These are phyloP conservation scores for Onygena corvina DNA, from an alignment of 2,329 filamentous ascomycete genomes.

Conservation along the genomic window DNA sequence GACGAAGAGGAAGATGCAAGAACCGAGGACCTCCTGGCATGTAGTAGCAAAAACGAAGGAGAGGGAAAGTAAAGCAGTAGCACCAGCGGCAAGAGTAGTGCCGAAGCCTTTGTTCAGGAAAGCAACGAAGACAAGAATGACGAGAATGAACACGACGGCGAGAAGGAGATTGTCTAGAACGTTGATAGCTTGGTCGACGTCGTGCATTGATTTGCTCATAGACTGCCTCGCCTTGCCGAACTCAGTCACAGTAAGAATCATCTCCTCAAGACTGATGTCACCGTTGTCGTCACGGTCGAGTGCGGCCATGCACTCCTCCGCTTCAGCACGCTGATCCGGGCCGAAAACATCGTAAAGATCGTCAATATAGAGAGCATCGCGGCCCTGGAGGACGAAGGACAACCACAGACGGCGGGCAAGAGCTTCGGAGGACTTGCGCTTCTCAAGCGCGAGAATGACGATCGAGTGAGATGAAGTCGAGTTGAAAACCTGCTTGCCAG, in stretches of 20 bases:
- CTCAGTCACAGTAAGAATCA: slow-evolving; percentile 76
- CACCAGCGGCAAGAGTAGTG: slow-evolving; percentile 75
- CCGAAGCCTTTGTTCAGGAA: slow-evolving; percentile 82
- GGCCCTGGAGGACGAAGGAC: slow-evolving; percentile 89
- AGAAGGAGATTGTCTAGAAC: slow-evolving; percentile 80
- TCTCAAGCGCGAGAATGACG: slow-evolving; percentile 79
- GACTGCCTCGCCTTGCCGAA: slow-evolving; percentile 77
- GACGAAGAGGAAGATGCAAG: slow-evolving; percentile 96
- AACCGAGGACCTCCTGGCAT: slow-evolving; percentile 89
- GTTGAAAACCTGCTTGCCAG: slow-evolving; percentile 91
- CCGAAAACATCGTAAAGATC: slow-evolving; percentile 85
- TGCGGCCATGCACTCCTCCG: slow-evolving; percentile 69
- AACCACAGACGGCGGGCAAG: slow-evolving; percentile 92
- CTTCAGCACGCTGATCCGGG: slow-evolving; percentile 57
- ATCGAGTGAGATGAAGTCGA: slow-evolving; percentile 81
- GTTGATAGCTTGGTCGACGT: slow-evolving; percentile 86
- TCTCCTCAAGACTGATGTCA: slow-evolving; percentile 89
- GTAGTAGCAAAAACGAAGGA: slow-evolving; percentile 93
- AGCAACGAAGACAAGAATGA: slow-evolving; percentile 75
- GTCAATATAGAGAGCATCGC: slow-evolving; percentile 63
- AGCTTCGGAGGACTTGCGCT: slow-evolving; percentile 73
- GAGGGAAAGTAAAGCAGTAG: slow-evolving; percentile 83
- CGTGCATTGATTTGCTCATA: slow-evolving; percentile 87
- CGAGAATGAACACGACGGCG: slow-evolving; percentile 66
- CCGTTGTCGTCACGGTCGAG: slow-evolving; percentile 84